Base-by-base conservation (phyloP, 2,329 filamentous ascomycete species). In the Pseudonectria buxi region DNA sequence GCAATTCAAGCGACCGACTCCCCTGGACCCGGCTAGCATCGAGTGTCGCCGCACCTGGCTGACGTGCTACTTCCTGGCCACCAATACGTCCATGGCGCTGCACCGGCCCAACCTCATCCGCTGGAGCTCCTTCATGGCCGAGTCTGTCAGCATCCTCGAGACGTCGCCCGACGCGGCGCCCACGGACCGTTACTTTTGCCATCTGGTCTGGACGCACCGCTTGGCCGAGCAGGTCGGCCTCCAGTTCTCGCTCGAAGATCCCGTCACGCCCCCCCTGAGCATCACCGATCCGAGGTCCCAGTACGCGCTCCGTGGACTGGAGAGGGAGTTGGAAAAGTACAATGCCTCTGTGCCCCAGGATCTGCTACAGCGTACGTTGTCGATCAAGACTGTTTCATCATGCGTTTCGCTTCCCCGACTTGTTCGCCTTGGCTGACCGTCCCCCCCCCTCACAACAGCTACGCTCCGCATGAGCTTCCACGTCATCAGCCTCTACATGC, bases 401-500 rank as follows among this genome's bases (percentile, higher is more conserved):
- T 24, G 12, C 14, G 30, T 13, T n/a, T 35, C 14, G 1, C 11
- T 24, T 3, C 18, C 5, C 18, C 18, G 9, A 22, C 5, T 9
- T 22, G 18, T n/a, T n/a, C n/a, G 16, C 22, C 12, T 29, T 26
- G 24, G 26, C 49, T 55, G 26, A 54, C 37, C 13, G 25, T 18
- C 40, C 33, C 41, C 33, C 40, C 35, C 7, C 10, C 7, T 10
- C 27, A 38, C 53, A 80, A 80, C 74, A n/a, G 18, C 18, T 22
- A 69, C 76, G 0, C 64, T 87, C 30, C 63, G 65, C 13, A 71
- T 87, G 45, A 74, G 74, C 41, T 78, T 85, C 45, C 67, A 80
- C 44, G 72, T 82, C 2, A 56, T 86, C 25, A 81, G 71, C 42
- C 64, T 89, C 3, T 87, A 84, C 54, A 79, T 88, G 65, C 81